Evolutionary conservation across 805 yeast genomes (phyloP), one percentile per base, ranked within the genome.

Genomic region (Metschnikowia dekortorum): DNA sequence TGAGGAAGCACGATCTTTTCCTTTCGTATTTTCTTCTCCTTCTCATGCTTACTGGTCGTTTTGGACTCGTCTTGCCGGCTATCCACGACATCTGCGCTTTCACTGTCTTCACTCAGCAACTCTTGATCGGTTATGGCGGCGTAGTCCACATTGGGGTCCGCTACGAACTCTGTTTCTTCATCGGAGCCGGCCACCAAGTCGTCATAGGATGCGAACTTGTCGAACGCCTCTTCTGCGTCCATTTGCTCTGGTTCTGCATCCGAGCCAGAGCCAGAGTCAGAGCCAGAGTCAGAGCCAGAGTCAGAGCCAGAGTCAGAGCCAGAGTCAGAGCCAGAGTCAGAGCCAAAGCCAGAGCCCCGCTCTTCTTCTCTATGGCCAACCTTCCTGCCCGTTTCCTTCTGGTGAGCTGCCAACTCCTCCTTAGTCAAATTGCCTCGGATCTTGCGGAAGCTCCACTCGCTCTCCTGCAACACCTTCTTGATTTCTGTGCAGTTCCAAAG

Each of bases 41-140:
- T 59, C 38, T 58, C 16, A n/a, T 57, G 37, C 60, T 49, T 29
- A 13, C 36, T 9, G 2, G 10, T 13, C 2, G n/a, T 9, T 32
- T 32, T 32, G 6, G 34, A 4, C 10, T 13, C 34, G 6, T 54
- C 31, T 57, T 61, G 45, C 53, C 58, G 34, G 46, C 16, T 38
- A 11, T 13, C 22, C 40, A 7, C 18, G 2, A 11, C 34, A 8
- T 11, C 13, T 10, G 11, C 13, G n/a, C n/a, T 13, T 2, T 32
- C n/a, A 32, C 34, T 14, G 13, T 11, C 50, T 45, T 26, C 28
- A 4, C 31, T 26, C 43, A 22, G 30, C 39, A 39, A 14, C 22
- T 39, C 43, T 10, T 83, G 88, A 61, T 85, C 91, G 0, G 90
- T 84, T 5, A 83, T 75, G 59, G 80, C 80, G 59, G 80, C 81